Base-by-base conservation (phyloP, 2,329 filamentous ascomycete species). In the Fusarium sulawesiense region DNA sequence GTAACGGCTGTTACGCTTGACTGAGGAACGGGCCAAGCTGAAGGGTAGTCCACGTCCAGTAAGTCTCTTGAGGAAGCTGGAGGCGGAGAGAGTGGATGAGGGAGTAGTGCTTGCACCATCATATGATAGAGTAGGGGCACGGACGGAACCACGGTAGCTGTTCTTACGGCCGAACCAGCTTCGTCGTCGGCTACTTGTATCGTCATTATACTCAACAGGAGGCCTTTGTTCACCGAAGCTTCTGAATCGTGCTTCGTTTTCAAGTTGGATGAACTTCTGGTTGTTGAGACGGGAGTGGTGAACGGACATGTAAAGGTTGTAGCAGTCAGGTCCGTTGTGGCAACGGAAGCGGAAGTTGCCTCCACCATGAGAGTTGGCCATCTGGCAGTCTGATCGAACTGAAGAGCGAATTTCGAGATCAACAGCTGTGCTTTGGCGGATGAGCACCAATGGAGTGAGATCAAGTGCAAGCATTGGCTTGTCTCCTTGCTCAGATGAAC, bases 331-430 rank as follows among this genome's bases (percentile, higher is more conserved):
- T 4, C 89, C 86, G 48, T 88, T 92, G 44, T 91, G 85, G 49
- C 93, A 93, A 44, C 96, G 91, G 86, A 98, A 96, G 84, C 97
- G 95, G 82, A 97, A 93, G 77, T 97, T 96, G 74, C 83, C 85
- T 32, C 86, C 86, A 16, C 90, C 91, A 53, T 91, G 87, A 16
- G 75, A 76, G 82, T 82, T 87, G 63, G 85, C 87, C 60, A 97
- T 86, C 73, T 89, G 88, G 7, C 92, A 94, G 67, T 92, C 85
- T 23, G 85, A 79, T 45, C 92, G 92, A 27, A 94, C 92, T 3
- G 93, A 93, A 9, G 95, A 98, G 51, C 94, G 92, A 70, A 99
- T 93, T 71, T 97, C 96, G 56, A 99, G 93, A 78, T 99, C 96
- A 32, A 99, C 88, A 6, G 92, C 93, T 23, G 94, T 99, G 74